Percentiles rank a stretch among this genome's conserved stretches.
phyloP scores from a whole-genome alignment of 352 stramenopile genomes.

The Saprolegnia diclina region DNA sequence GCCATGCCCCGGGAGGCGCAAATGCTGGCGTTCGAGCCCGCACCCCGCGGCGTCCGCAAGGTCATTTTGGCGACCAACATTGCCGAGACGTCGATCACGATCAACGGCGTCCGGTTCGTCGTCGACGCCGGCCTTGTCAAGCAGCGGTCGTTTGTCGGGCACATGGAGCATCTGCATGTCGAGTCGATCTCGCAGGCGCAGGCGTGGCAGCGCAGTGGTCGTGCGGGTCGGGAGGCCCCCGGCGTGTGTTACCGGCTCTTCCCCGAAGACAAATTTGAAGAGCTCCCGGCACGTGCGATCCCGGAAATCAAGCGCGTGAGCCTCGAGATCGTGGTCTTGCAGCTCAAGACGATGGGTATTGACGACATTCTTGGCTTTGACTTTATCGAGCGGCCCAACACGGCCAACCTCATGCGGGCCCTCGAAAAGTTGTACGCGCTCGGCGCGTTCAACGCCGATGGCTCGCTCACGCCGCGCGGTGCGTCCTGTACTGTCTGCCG shows the following conservation, averaged over 20 bases:
- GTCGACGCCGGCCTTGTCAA: slow-evolving; percentile 78
- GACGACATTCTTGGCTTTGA: slow-evolving; percentile 81
- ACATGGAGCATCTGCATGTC: slow-evolving; percentile 85
- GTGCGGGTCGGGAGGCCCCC: slow-evolving; percentile 76
- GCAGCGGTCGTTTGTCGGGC: slow-evolving; percentile 81
- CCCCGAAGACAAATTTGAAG: slow-evolving; percentile 78
- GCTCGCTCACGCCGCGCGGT: slow-evolving; percentile 61
- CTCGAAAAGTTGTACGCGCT: slow-evolving; percentile 81
- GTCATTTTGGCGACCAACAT: slow-evolving; percentile 96
- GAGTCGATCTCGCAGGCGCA: slow-evolving; percentile 86
- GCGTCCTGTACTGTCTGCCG: background rate
- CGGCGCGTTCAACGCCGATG: slow-evolving; percentile 53
- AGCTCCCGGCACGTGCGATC: slow-evolving; percentile 64
- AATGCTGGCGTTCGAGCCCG: slow-evolving; percentile 89
- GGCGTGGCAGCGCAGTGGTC: slow-evolving; percentile 86
- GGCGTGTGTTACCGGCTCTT: slow-evolving; percentile 82
- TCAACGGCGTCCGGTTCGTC: slow-evolving; percentile 92
- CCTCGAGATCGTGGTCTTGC: slow-evolving; percentile 72
- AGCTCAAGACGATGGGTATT: slow-evolving; percentile 83
- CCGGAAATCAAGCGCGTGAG: slow-evolving; percentile 85
- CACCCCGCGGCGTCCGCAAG: slow-evolving; percentile 76
- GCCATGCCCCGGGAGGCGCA: slow-evolving; percentile 93
- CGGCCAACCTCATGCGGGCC: slow-evolving; percentile 62
- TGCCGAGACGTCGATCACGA: slow-evolving; percentile 97
- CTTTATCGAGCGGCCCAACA: slow-evolving; percentile 84